Base-by-base conservation (phyloP, 2,329 filamentous ascomycete species). In the Sporothrix variecibatus region DNA sequence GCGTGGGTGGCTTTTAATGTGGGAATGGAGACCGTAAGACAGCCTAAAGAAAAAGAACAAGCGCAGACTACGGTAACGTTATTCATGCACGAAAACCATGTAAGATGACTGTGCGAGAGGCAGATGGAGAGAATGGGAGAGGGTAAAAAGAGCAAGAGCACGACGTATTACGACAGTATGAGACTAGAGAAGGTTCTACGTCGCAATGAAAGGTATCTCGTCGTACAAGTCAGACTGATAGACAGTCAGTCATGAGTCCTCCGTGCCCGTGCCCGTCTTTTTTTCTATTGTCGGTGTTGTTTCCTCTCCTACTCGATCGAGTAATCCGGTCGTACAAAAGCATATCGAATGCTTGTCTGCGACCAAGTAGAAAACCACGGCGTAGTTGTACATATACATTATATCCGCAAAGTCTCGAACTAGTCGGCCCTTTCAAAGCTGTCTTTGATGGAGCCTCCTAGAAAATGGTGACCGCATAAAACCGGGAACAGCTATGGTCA, bases 401-500 rank as follows among this genome's bases (percentile, higher is more conserved):
- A 28, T n/a, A 15, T 62, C 17, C 56, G 4, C 56, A 28, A 34
- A n/a, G 58, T 23, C 58, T 67, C 38, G 38, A 23, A 46, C 12
- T 9, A 67, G 62, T 67, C 62, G 38, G 62, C 62, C 62, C 60
- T 43, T 67, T 46, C 38, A 28, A 67, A 7, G 62, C 23, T 67
- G 31, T 26, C 17, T 56, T 38, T 40, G 20, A 64, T 40, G 31
- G 56, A 60, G 51, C 23, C n/a, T 34, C 28, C 56, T 34, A 34
- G 56, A 34, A 20, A 4, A 60, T 2, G 28, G 56, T 20, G 28
- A 20, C 26, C 15, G 31, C 34, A 43, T 65, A 43, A 65, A 65
- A 65, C 26, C 17, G 60, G 60, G 34, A 65, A 40, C n/a, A 20
- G 6, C 43, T 23, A 34, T 11, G n/a, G 34, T 64, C 60, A 64